A percentile compares a stretch with the other conserved stretches of the same genome.
These are phyloP conservation scores for Blastobotrys americana DNA, from an alignment of 805 yeast species.

Conservation along the genomic window DNA sequence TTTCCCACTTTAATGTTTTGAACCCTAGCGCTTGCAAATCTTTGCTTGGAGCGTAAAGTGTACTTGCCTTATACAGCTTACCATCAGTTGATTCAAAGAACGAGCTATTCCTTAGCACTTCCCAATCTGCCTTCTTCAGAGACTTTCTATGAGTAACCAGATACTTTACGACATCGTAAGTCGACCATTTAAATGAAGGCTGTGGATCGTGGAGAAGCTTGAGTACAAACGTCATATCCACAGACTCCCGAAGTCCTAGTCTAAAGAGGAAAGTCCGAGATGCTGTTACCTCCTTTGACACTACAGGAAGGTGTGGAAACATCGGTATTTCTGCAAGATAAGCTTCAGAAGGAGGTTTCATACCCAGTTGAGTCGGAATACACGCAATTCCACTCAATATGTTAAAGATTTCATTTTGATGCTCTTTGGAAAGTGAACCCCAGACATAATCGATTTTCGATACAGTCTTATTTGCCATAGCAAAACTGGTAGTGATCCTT, in stretches of 20 bases:
- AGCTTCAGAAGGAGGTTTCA: slow-evolving; percentile 29
- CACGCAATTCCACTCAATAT: slow-evolving; percentile 21
- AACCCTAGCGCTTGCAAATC: slow-evolving; percentile 25
- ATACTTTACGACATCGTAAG: slow-evolving; percentile 31
- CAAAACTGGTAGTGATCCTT: slow-evolving; percentile 18
- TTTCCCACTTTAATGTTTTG: slow-evolving; percentile 24
- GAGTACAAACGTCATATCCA: slow-evolving; percentile 33
- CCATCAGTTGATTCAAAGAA: slow-evolving; percentile 25
- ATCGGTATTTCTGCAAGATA: slow-evolving; percentile 29
- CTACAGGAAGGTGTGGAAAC: slow-evolving; percentile 34
- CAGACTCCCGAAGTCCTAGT: slow-evolving; percentile 33
- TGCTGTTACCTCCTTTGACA: slow-evolving; percentile 19
- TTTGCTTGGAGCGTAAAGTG: slow-evolving; percentile 30
- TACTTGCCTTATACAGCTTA: slow-evolving; percentile 18
- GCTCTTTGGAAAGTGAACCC: slow-evolving; percentile 14
- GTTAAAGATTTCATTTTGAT: slow-evolving; percentile 1
- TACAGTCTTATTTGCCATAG: slow-evolving; percentile 24
- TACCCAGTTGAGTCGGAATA: slow-evolving; percentile 34
- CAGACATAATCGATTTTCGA: slow-evolving; percentile 23
- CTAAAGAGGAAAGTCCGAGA: slow-evolving; percentile 18
- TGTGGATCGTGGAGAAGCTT: slow-evolving; percentile 25
- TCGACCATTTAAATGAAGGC: slow-evolving; percentile 28
- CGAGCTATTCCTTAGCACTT: slow-evolving; percentile 22
- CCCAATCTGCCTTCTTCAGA: slow-evolving; percentile 29
- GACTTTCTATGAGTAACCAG: slow-evolving; percentile 23